Percentiles rank a stretch among this genome's conserved stretches.
These are phyloP conservation scores for Ganoderma sp. DNA, from an alignment of 1,284 basidiomycete genomes.

Conservation along the genomic window DNA sequence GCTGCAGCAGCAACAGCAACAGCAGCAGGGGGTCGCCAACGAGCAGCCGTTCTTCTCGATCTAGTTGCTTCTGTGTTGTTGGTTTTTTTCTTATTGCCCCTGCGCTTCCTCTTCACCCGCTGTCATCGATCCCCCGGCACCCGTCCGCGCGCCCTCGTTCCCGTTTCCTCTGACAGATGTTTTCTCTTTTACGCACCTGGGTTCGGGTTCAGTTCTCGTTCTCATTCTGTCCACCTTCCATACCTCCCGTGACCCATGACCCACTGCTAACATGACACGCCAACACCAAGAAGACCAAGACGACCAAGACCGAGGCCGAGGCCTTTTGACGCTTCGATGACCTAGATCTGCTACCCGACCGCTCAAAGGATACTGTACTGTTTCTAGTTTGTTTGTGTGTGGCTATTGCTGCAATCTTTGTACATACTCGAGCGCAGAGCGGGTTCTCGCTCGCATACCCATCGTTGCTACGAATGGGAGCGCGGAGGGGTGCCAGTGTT, in stretches of 20 bases:
- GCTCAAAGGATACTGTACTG: conserved; percentile 10
- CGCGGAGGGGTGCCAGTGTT: conserved; percentile 9
- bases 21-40: conserved; percentile 49
- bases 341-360: not conserved
- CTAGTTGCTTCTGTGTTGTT: conserved; percentile 34
- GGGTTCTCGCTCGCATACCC: conserved; percentile 2
- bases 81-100: not conserved
- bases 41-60: conserved; percentile 90
- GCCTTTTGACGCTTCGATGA: conserved; percentile 1
- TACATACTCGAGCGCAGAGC: not conserved
- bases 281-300: not conserved
- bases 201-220: not conserved
- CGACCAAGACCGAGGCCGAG: not conserved
- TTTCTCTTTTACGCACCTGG: not conserved
- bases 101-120: not conserved
- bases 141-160: conserved; percentile 24
- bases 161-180: not conserved
- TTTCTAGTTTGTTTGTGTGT: conserved; percentile 10
- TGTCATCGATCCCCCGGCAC: conserved; percentile 2
- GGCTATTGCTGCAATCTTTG: not conserved
- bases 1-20: conserved; percentile 59
- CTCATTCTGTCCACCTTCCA: not conserved
- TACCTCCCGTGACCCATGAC: not conserved
- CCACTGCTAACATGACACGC: not conserved
- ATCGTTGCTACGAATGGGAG: not conserved